phyloP scores from a whole-genome alignment of 306 rosid species.

The Medicago ruthenica region DNA sequence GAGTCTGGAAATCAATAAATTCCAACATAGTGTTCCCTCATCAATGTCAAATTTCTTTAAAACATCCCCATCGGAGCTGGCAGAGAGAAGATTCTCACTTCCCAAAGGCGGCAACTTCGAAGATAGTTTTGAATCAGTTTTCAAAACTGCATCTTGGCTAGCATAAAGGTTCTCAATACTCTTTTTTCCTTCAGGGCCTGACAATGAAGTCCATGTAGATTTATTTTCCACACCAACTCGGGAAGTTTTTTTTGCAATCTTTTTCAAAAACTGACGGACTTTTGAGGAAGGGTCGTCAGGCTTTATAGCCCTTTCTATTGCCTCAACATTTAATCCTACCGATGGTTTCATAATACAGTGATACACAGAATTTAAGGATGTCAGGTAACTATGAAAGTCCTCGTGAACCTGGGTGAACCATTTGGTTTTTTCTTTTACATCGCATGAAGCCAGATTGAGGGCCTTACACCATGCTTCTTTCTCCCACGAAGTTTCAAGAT shows the following conservation, averaged over 20 bases:
- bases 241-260: slow-evolving; percentile 66
- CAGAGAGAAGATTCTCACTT: slow-evolving; percentile 55
- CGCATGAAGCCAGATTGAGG: slow-evolving; percentile 81
- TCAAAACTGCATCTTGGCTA: slow-evolving; percentile 56
- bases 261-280: slow-evolving; percentile 75
- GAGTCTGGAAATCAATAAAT: slow-evolving; percentile 80
- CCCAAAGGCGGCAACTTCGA: slow-evolving; percentile 49
- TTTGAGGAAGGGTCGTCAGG: slow-evolving; percentile 72
- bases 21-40: slow-evolving; percentile 87
- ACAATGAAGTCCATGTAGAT: slow-evolving; percentile 54
- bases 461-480: slow-evolving; percentile 99
- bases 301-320: slow-evolving; percentile 59
- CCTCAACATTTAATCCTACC: slow-evolving; percentile 59
- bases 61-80: slow-evolving; percentile 52
- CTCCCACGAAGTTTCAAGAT: slow-evolving; percentile 93
- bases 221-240: slow-evolving; percentile 69
- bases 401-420: slow-evolving; percentile 69
- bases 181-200: slow-evolving; percentile 64
- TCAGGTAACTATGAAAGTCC: slow-evolving; percentile 73
- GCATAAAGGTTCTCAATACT: slow-evolving; percentile 55
- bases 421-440: slow-evolving; percentile 56
- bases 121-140: slow-evolving; percentile 49
- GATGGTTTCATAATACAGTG: slow-evolving; percentile 77
- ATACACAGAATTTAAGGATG: slow-evolving; percentile 69
- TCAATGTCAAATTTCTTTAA: slow-evolving; percentile 70